Conservation (phyloP, 2,329 filamentous ascomycete genomes). For the Aspergillus sp. region DNA sequence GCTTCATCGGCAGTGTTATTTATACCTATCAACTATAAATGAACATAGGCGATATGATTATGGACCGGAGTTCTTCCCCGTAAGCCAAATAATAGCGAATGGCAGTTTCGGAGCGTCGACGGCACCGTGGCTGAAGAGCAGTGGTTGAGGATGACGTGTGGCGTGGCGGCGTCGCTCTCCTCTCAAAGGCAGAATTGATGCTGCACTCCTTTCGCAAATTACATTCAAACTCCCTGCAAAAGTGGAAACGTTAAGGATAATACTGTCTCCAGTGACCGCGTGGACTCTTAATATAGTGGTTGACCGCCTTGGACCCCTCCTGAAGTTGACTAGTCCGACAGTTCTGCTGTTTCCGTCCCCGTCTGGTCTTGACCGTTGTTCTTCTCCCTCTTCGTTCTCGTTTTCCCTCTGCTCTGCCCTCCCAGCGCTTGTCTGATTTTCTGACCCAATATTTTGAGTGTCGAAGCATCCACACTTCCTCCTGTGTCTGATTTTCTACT, state of each 20-base stretch:
- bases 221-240: no score
- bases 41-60: neutral
- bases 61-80: neutral
- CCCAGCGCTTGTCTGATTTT: slow-evolving; percentile 8
- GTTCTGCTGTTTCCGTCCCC: slow-evolving; percentile 11
- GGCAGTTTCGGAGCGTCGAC: neutral
- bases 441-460: slow-evolving; percentile 2
- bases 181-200: no score
- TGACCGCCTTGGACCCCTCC: slow-evolving; percentile 14
- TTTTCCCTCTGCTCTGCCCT: slow-evolving; percentile 6
- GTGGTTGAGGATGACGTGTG: neutral
- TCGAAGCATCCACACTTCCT: neutral
- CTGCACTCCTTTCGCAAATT: no score
- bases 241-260: no score
- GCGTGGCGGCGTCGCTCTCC: neutral
- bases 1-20: neutral
- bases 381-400: neutral
- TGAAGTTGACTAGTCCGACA: slow-evolving; percentile 13
- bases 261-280: neutral
- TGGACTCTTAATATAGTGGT: neutral
- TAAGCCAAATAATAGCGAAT: neutral
- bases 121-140: neutral
- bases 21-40: neutral
- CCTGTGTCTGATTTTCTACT: slow-evolving; percentile 3
- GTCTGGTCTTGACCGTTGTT: slow-evolving; percentile 10